Conservation (phyloP, 371 early-diverging fungal genomes). For the Apophysomyces variabilis region DNA sequence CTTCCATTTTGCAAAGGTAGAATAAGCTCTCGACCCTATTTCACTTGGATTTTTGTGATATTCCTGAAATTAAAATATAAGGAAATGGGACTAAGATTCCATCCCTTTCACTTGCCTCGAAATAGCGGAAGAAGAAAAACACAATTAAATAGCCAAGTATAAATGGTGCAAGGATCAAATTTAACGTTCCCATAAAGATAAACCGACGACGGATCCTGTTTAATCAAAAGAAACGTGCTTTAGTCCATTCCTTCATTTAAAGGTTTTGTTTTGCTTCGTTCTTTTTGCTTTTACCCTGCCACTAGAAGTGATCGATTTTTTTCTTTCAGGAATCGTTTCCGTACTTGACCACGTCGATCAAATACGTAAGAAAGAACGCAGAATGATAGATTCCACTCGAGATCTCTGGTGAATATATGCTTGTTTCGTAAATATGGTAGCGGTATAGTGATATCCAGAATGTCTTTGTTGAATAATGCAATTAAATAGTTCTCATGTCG, state of each 20-base stretch:
- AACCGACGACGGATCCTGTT: slow-evolving; percentile 80
- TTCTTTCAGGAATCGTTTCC: slow-evolving; percentile 77
- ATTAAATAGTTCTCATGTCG: slow-evolving; percentile 97
- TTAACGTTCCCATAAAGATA: slow-evolving; percentile 84
- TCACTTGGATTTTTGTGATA: slow-evolving; percentile 88
- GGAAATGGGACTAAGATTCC: no score
- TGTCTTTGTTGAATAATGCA: slow-evolving; percentile 92
- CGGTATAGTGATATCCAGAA: slow-evolving; percentile 80
- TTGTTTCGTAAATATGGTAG: slow-evolving; percentile 48
- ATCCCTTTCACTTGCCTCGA: slow-evolving; percentile 69
- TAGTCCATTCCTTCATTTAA: neutral
- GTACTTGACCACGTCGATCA: slow-evolving; percentile 81
- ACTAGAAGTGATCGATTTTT: slow-evolving; percentile 64
- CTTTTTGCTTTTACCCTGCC: slow-evolving; percentile 49
- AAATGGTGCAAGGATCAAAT: slow-evolving; percentile 87
- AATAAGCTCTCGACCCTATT: slow-evolving; percentile 81
- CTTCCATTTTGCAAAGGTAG: slow-evolving; percentile 89
- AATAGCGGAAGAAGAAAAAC: slow-evolving; percentile 92
- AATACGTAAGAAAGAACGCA: slow-evolving; percentile 87
- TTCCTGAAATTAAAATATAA: slow-evolving; percentile 54
- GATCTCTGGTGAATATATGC: slow-evolving; percentile 76
- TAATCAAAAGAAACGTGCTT: neutral
- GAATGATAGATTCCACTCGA: slow-evolving; percentile 92
- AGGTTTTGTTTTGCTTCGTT: neutral
- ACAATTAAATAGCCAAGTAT: slow-evolving; percentile 82